A percentile compares a stretch with the other conserved stretches of the same genome.
Conservation (phyloP, 352 stramenopile species). For the Elongisporangium prolatum region DNA sequence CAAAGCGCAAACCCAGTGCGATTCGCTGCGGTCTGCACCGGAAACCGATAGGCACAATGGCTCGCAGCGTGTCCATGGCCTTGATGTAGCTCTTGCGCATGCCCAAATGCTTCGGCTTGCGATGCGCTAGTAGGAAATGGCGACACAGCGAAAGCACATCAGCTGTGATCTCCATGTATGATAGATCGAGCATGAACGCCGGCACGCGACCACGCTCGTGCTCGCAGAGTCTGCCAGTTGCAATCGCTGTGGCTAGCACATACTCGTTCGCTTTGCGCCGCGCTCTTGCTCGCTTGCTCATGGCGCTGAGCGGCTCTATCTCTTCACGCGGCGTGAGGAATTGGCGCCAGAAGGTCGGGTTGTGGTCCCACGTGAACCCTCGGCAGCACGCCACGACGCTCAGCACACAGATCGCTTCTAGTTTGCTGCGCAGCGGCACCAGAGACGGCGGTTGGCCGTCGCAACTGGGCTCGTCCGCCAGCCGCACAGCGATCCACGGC, state of each 20-base stretch:
- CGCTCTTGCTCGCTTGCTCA: background rate
- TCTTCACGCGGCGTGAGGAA: background rate
- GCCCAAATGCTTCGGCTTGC: slow-evolving; percentile 8
- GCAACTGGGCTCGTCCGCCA: slow-evolving; percentile 3
- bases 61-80: slow-evolving; percentile 18
- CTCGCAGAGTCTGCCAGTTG: background rate
- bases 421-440: background rate
- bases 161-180: slow-evolving; percentile 17
- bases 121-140: slow-evolving; percentile 15
- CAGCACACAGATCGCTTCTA: slow-evolving; percentile 25
- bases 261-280: background rate
- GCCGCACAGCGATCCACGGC: slow-evolving; percentile 13
- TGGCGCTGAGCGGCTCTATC: background rate
- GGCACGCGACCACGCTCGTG: slow-evolving; percentile 9
- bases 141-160: slow-evolving; percentile 23
- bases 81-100: slow-evolving; percentile 24
- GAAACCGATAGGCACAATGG: slow-evolving; percentile 4
- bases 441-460: background rate
- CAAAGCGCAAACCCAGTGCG: slow-evolving; percentile 27
- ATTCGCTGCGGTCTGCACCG: slow-evolving; percentile 6
- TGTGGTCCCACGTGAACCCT: slow-evolving; percentile 23
- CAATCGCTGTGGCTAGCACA: background rate
- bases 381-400: slow-evolving; percentile 15
- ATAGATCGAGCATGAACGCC: slow-evolving; percentile 36
- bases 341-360: slow-evolving; percentile 30